phyloP scores from a whole-genome alignment of 306 rosid genomes.

The Gastrolobium villosum region DNA sequence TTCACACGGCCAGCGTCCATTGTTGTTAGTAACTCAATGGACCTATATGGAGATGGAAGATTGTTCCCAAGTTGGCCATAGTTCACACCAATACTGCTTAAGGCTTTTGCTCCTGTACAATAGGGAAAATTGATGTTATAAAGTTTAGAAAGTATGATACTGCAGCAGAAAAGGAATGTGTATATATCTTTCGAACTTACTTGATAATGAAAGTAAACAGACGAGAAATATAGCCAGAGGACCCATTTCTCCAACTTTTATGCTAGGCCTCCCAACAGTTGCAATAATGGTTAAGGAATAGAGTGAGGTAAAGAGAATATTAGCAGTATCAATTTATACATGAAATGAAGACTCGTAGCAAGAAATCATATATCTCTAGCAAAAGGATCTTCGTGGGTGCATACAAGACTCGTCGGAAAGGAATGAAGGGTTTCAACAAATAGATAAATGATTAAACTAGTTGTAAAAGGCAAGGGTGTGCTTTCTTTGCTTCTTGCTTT shows the following conservation, averaged over 20 bases:
- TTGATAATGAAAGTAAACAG: slow-evolving; percentile 55
- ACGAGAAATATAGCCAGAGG: slow-evolving; percentile 50
- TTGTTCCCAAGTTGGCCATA: slow-evolving; percentile 82
- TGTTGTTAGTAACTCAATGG: slow-evolving; percentile 61
- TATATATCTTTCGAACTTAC: slow-evolving; percentile 48
- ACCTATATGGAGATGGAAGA: slow-evolving; percentile 63
- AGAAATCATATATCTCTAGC: slow-evolving; percentile 27
- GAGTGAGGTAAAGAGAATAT: slow-evolving; percentile 1
- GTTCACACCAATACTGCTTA: slow-evolving; percentile 75
- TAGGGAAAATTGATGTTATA: neutral
- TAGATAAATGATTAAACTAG: slow-evolving; percentile 5
- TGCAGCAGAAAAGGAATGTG: neutral
- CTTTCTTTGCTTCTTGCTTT: slow-evolving; percentile 33
- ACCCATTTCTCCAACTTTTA: slow-evolving; percentile 47
- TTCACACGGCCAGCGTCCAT: slow-evolving; percentile 71
- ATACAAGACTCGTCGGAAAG: neutral
- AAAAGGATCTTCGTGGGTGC: slow-evolving; percentile 56
- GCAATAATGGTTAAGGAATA: slow-evolving; percentile 7
- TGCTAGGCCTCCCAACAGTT: neutral
- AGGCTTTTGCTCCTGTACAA: slow-evolving; percentile 62
- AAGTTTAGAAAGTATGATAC: neutral
- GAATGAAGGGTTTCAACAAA: slow-evolving; percentile 16
- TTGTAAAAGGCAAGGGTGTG: slow-evolving; percentile 39
- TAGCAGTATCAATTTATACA: slow-evolving; percentile 42
- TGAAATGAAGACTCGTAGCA: slow-evolving; percentile 9